phyloP scores from a whole-genome alignment of 192 early-diverging fungal species.

The Rhizophlyctis rosea region DNA sequence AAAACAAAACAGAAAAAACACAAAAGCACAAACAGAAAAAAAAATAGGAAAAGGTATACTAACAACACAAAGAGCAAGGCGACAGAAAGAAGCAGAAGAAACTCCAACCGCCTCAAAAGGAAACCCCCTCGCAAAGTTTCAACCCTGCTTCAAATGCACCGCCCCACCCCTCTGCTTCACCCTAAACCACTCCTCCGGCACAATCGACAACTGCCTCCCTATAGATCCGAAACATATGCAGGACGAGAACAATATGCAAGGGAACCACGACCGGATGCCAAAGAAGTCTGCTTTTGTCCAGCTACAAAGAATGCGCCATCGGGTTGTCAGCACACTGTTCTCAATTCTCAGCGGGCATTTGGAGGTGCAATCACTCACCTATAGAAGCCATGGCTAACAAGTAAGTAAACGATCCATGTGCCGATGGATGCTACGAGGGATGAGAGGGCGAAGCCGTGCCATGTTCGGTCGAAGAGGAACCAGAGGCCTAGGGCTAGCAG shows the following conservation, averaged over 20 bases:
- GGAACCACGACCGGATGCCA: slow-evolving; percentile 66
- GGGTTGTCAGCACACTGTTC: neutral
- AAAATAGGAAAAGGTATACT: too few species aligned
- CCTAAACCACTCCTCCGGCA: too few species aligned
- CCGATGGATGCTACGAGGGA: slow-evolving; percentile 52
- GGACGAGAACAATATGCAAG: slow-evolving; percentile 50
- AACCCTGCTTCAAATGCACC: too few species aligned
- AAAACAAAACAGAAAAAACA: too few species aligned
- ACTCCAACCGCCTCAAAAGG: too few species aligned
- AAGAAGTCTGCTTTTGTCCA: slow-evolving; percentile 69
- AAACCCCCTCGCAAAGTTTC: too few species aligned
- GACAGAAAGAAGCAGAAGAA: too few species aligned
- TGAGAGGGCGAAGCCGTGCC: slow-evolving; percentile 62
- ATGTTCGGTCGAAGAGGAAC: slow-evolving; percentile 70
- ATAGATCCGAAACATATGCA: slow-evolving; percentile 67
- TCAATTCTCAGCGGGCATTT: slow-evolving; percentile 6
- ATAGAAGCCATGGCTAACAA: slow-evolving; percentile 60
- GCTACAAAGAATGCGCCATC: slow-evolving; percentile 35
- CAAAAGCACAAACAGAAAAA: too few species aligned
- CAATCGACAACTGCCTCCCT: slow-evolving; percentile 51
- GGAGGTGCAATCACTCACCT: slow-evolving; percentile 37
- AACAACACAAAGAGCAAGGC: too few species aligned
- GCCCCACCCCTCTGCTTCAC: too few species aligned
- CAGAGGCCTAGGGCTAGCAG: slow-evolving; percentile 62
- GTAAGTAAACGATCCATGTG: slow-evolving; percentile 51